A percentile compares a stretch with the other conserved stretches of the same genome.
These are phyloP conservation scores for Atalantia buxifolia DNA, from an alignment of 345 rosid species.

Conservation along the genomic window DNA sequence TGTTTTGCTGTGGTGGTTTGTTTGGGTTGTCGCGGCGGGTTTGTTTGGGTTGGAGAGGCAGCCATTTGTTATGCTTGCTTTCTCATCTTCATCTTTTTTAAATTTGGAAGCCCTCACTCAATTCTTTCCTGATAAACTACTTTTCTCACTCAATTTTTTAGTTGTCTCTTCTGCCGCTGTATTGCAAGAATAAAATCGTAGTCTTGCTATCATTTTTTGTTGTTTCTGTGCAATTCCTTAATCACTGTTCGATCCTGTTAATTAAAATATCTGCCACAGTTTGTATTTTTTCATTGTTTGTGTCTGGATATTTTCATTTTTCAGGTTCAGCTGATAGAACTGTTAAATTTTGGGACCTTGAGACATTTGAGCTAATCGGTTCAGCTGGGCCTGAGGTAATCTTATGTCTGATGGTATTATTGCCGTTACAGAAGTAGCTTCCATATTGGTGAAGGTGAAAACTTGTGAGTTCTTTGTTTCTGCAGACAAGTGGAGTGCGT, in stretches of 20 bases:
- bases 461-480: constrained; percentile 11
- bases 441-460: constrained; percentile 4
- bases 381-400: constrained; percentile 96
- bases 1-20: neutral
- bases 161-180: neutral
- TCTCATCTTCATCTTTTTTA: neutral
- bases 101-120: neutral
- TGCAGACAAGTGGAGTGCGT: constrained; percentile 81
- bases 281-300: neutral
- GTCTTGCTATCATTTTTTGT: neutral
- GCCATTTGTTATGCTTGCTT: neutral
- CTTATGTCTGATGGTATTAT: constrained; percentile 12
- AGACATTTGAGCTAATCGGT: constrained; percentile 93
- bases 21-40: too few relatives aligned
- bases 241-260: neutral
- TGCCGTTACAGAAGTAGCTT: neutral
- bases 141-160: neutral
- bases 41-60: neutral
- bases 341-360: constrained; percentile 98
- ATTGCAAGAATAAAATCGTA: neutral
- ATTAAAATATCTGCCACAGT: neutral
- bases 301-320: constrained; percentile 15
- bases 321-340: constrained; percentile 97
- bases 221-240: neutral
- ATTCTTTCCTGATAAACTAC: neutral